Evolutionary conservation across 2,329 filamentous ascomycete species (phyloP).

Genomic region (Colletotrichum siamense): DNA sequence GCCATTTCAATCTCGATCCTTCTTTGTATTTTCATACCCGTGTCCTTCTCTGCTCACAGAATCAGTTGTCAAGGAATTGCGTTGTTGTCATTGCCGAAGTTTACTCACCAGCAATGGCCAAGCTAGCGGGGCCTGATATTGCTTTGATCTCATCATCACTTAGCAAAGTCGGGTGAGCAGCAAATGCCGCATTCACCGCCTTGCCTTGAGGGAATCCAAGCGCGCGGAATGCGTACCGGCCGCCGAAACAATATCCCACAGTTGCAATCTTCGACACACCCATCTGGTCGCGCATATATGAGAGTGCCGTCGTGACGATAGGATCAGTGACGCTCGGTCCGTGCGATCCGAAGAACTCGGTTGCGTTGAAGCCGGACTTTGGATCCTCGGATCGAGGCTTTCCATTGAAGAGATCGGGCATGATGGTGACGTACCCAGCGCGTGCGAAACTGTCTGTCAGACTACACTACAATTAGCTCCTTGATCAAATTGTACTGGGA

Average conservation of each 20-base stretch:
- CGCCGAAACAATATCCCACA: slow-evolving; percentile 71
- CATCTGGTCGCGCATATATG: slow-evolving; percentile 47
- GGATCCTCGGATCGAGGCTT: slow-evolving; percentile 50
- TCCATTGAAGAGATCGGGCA: slow-evolving; percentile 71
- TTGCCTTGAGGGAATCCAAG: slow-evolving; percentile 46
- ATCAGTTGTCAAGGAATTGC: not conserved
- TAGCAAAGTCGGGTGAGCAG: slow-evolving; percentile 69
- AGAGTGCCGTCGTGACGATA: slow-evolving; percentile 49
- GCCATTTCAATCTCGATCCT: slow-evolving; percentile 34
- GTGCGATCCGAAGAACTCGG: slow-evolving; percentile 45
- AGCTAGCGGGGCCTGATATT: slow-evolving; percentile 61
- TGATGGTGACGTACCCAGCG: slow-evolving; percentile 68
- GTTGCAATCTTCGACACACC: slow-evolving; percentile 59
- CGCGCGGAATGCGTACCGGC: slow-evolving; percentile 61
- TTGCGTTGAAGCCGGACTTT: slow-evolving; percentile 39
- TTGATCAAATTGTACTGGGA: not conserved
- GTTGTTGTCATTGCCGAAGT: not conserved
- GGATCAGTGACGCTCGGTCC: slow-evolving; percentile 45
- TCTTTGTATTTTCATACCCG: slow-evolving; percentile 60
- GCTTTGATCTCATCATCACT: slow-evolving; percentile 62
- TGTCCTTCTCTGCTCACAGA: slow-evolving; percentile 56
- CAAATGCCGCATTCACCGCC: slow-evolving; percentile 62
- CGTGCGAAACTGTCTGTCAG: slow-evolving; percentile 71
- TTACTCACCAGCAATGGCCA: slow-evolving; percentile 63
- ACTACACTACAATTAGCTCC: not conserved